These are phyloP conservation scores for Peribolospora kevripleyi DNA, from an alignment of 768 basidiomycete species.

Conservation along the genomic window DNA sequence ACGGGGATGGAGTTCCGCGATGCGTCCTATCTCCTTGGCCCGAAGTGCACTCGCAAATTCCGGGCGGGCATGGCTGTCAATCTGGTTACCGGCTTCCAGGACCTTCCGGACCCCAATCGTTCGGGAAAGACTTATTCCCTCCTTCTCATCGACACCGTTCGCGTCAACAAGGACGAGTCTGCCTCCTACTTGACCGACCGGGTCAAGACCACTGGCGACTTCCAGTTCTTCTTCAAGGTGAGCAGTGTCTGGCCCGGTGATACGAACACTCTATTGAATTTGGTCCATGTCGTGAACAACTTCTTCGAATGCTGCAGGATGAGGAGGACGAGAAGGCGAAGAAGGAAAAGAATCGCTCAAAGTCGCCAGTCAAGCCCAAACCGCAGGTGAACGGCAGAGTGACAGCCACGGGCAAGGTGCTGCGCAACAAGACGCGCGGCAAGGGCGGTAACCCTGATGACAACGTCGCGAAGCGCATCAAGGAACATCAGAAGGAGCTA, in stretches of 20 bases:
- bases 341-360: slow-evolving; percentile 9
- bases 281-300: background rate
- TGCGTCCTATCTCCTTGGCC: slow-evolving; percentile 49
- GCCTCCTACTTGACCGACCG: slow-evolving; percentile 51
- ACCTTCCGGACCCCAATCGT: slow-evolving; percentile 40
- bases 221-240: slow-evolving; percentile 43
- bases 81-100: slow-evolving; percentile 60
- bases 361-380: slow-evolving; percentile 19
- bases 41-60: slow-evolving; percentile 49
- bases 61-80: slow-evolving; percentile 66
- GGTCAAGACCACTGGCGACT: slow-evolving; percentile 57
- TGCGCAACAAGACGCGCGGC: slow-evolving; percentile 69
- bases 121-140: slow-evolving; percentile 43
- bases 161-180: slow-evolving; percentile 33
- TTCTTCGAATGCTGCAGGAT: slow-evolving; percentile 23
- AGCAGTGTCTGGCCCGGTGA: background rate
- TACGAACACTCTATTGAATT: background rate
- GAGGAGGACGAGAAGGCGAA: slow-evolving; percentile 29
- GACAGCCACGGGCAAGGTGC: slow-evolving; percentile 12
- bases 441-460: slow-evolving; percentile 63
- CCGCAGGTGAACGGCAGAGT: slow-evolving; percentile 12
- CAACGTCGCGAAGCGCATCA: slow-evolving; percentile 49
- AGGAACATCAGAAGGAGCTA: slow-evolving; percentile 66
- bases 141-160: slow-evolving; percentile 68
- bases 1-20: slow-evolving; percentile 93